phyloP scores from a whole-genome alignment of 2,329 filamentous ascomycete genomes.

The Exophiala mesophila region DNA sequence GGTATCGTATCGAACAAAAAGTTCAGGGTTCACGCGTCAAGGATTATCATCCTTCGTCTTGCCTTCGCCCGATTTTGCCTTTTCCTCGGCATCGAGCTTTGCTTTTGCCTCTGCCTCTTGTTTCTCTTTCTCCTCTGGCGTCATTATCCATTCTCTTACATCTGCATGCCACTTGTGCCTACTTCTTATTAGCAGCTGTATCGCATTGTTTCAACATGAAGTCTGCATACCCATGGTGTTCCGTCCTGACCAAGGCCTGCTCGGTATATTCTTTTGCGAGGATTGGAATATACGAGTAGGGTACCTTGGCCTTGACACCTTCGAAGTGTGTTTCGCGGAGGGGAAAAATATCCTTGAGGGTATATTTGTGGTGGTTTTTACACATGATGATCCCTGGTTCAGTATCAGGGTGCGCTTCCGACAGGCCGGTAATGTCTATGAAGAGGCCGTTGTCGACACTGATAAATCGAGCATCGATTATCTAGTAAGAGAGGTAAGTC shows the following conservation, averaged over 20 bases:
- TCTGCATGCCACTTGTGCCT: conserved; percentile 1
- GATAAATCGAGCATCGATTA: conserved; percentile 82
- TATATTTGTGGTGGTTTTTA: conserved; percentile 74
- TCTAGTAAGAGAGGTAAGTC: conserved; percentile 25
- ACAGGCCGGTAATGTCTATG: conserved; percentile 75
- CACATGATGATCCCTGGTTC: conserved; percentile 67
- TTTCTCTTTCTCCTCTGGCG: neutral
- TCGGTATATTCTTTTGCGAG: conserved; percentile 38
- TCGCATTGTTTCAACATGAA: neutral
- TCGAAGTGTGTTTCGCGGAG: conserved; percentile 70
- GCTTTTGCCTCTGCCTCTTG: neutral
- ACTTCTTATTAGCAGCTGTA: neutral
- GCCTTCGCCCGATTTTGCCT: too few relatives aligned
- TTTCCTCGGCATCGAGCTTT: neutral
- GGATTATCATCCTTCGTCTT: too few relatives aligned
- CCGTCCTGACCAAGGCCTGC: conserved; percentile 31
- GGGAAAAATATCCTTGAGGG: conserved; percentile 67
- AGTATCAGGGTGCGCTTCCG: conserved; percentile 57
- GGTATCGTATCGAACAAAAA: too few relatives aligned
- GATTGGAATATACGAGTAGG: conserved; percentile 43
- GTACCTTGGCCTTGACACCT: conserved; percentile 64
- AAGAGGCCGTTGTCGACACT: conserved; percentile 71
- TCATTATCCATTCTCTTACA: neutral
- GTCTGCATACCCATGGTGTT: conserved; percentile 7
- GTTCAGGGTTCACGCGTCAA: too few relatives aligned